Conservation (phyloP, 2,329 filamentous ascomycete species). For the Drechslerella dactyloides region DNA sequence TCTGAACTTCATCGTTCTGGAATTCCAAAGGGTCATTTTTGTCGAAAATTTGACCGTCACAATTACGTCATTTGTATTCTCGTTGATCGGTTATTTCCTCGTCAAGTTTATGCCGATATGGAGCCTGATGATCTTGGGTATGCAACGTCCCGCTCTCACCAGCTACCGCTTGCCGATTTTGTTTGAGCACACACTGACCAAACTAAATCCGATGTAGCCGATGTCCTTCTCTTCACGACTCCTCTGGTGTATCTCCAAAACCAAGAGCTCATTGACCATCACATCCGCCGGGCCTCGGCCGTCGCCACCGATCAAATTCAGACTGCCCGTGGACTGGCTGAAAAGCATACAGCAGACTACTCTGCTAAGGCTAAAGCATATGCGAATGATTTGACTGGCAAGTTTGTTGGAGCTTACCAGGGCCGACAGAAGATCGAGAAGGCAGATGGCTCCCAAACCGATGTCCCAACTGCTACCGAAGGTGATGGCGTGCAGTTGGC, state of each 20-base stretch:
- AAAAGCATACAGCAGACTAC: constrained; percentile 70
- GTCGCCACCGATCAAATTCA: constrained; percentile 69
- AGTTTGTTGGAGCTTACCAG: constrained; percentile 60
- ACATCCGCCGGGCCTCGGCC: constrained; percentile 66
- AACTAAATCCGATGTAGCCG: constrained; percentile 56
- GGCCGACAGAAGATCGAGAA: constrained; percentile 67
- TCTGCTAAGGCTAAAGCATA: constrained; percentile 71
- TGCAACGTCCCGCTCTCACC: background rate
- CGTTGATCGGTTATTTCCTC: constrained; percentile 72
- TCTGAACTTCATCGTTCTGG: constrained; percentile 74
- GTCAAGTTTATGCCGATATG: constrained; percentile 74
- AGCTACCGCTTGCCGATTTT: background rate
- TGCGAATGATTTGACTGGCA: constrained; percentile 71
- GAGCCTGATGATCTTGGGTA: constrained; percentile 67
- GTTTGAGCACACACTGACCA: background rate
- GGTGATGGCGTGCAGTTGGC: too few relatives aligned
- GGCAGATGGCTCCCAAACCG: constrained; percentile 1
- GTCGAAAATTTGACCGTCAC: constrained; percentile 71
- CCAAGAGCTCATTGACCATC: constrained; percentile 72
- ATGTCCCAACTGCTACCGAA: too few relatives aligned
- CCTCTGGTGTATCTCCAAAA: constrained; percentile 72
- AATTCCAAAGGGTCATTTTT: constrained; percentile 71
- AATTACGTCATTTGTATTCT: constrained; percentile 65
- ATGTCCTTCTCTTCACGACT: constrained; percentile 67
- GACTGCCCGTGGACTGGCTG: constrained; percentile 68